Conservation (phyloP, 1,139 yeast genomes). For the Petasospora rhodanensis region DNA sequence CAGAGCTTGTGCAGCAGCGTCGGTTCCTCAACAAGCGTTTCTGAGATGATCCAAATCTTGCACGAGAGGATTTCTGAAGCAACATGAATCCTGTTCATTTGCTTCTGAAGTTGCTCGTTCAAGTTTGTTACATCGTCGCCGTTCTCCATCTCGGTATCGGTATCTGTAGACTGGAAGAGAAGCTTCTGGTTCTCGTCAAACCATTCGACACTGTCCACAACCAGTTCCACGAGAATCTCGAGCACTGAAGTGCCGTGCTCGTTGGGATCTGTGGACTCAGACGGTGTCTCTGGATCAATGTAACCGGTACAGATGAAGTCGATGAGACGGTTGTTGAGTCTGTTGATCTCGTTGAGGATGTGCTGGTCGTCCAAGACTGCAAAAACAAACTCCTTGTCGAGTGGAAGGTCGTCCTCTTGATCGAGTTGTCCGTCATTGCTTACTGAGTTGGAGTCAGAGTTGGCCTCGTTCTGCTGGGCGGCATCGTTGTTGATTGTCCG, state of each 20-base stretch:
- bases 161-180: slow-evolving; percentile 9
- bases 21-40: slow-evolving; percentile 78
- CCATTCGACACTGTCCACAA: slow-evolving; percentile 24
- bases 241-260: slow-evolving; percentile 14
- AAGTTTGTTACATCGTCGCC: too few relatives aligned
- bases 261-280: slow-evolving; percentile 7
- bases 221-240: slow-evolving; percentile 21
- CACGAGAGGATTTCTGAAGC: slow-evolving; percentile 87
- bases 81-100: slow-evolving; percentile 44
- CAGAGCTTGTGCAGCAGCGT: slow-evolving; percentile 66
- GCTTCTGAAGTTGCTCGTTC: slow-evolving; percentile 5
- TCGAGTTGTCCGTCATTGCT: slow-evolving; percentile 14
- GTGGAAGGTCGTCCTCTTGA: slow-evolving; percentile 36
- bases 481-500: slow-evolving; percentile 11
- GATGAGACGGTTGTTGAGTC: slow-evolving; percentile 42
- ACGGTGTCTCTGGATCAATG: slow-evolving; percentile 26
- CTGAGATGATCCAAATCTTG: slow-evolving; percentile 95
- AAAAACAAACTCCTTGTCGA: slow-evolving; percentile 53
- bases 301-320: slow-evolving; percentile 44
- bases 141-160: too few relatives aligned
- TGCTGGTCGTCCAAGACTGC: slow-evolving; percentile 60
- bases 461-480: slow-evolving; percentile 6
- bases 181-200: slow-evolving; percentile 20
- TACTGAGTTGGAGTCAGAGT: slow-evolving; percentile 6
- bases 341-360: slow-evolving; percentile 47